Percentiles rank a stretch among this genome's conserved stretches.
Evolutionary conservation across 2,329 filamentous ascomycete species (phyloP).

Genomic region (Alternaria longipes): DNA sequence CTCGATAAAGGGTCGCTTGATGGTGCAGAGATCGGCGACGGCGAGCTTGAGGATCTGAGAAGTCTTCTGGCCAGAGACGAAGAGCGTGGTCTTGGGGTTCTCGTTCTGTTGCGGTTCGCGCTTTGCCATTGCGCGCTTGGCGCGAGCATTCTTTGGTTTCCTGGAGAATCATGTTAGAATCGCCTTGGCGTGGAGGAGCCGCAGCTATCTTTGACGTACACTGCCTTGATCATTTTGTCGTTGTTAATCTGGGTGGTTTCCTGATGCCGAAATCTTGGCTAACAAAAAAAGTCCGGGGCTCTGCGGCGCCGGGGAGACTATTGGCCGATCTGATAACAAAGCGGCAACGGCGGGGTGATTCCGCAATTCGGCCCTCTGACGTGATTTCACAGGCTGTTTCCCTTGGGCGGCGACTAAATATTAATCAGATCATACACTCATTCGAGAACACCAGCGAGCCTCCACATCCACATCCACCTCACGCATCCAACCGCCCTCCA

Average conservation of each 20-base stretch:
- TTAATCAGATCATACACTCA: conserved; percentile 14
- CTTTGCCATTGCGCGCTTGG: conserved; percentile 93
- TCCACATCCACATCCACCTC: neutral
- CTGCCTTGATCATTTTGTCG: conserved; percentile 44
- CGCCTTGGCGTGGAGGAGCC: rapidly evolving
- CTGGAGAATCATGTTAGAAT: conserved; percentile 48
- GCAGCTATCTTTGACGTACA: conserved; percentile 26
- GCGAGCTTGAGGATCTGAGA: conserved; percentile 85
- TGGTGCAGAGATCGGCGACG: conserved; percentile 81
- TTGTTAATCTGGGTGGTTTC: conserved; percentile 18
- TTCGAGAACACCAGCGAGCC: neutral
- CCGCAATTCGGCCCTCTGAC: conserved; percentile 24
- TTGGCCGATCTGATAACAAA: conserved; percentile 23
- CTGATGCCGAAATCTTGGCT: conserved; percentile 34
- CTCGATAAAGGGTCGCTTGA: conserved; percentile 85
- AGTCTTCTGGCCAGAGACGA: conserved; percentile 87
- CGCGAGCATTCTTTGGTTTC: conserved; percentile 83
- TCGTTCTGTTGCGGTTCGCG: conserved; percentile 88
- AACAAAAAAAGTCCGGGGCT: conserved; percentile 21
- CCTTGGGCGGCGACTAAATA: conserved; percentile 16
- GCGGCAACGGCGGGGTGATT: conserved; percentile 14
- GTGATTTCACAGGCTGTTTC: conserved; percentile 9
- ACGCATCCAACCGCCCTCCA: neutral
- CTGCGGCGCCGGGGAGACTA: conserved; percentile 20
- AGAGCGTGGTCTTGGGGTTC: conserved; percentile 88